Evolutionary conservation across 148 eudicot species (phyloP), one percentile per base, ranked within the genome.

Genomic region (Oxyria digyna): DNA sequence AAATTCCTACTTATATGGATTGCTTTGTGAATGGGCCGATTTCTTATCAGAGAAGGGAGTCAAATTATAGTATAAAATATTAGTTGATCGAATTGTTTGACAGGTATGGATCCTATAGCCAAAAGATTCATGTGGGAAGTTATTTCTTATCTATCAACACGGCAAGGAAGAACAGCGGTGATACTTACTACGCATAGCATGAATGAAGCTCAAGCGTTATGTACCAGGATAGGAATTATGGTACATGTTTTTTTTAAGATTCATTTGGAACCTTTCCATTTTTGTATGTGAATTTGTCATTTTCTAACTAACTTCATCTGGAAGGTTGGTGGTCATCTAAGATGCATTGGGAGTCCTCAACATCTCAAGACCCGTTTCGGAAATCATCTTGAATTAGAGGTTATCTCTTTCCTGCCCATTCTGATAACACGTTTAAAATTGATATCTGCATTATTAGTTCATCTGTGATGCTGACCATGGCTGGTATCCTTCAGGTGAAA

Each of bases 101-200:
- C 71, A 94, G 98, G 98, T 54, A 94, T 94, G 98, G 98, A 94
- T 85, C 98, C 98, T 42, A 82, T 94, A 79, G 98, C 98, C 33
- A 94, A 94, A 79, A 76, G 98, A 67, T 94, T 94, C 79, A 94
- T 94, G 98, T 94, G 98, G 98, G 96, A 90, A 77, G 97, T 94
- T 59, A 90, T 94, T 78, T 88, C 97, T 24, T 90, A 85, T 67
- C 69, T 94, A 72, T 94, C 98, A 62, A 94, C 98, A 46, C 79
- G 98, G 80, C 83, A 87, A 81, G 98, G 98, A 69, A 86, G 87
- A 70, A 94, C 97, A 59, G 98, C 96, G 32, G 98, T 94, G 59
- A 94, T 94, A 74, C 85, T 94, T 65, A 94, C 98, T 54, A 94
- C 97, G 17, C 98, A 94, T 75, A 94, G 98, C 85, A 94, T 94